Conservation (phyloP, 768 basidiomycete species). For the Lactarius sp. region DNA sequence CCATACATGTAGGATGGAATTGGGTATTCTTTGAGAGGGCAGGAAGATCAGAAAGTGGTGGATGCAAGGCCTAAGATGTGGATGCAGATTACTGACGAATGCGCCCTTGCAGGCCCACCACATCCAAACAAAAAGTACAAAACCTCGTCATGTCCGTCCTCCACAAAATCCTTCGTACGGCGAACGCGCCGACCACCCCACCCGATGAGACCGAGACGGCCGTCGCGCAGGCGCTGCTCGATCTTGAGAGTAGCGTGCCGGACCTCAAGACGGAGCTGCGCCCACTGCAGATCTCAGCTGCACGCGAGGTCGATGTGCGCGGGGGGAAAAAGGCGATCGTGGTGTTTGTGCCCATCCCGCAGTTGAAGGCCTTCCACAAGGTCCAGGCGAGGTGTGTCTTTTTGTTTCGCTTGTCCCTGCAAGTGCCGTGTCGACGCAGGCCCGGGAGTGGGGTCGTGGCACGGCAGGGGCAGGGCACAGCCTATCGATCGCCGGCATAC, state of each 20-base stretch:
- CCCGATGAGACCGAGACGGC: slow-evolving; percentile 89
- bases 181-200: slow-evolving; percentile 85
- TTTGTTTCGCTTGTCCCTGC: neutral
- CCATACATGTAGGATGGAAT: too few relatives aligned
- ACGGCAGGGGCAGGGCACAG: neutral
- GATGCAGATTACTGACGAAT: slow-evolving; percentile 10
- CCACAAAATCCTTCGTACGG: slow-evolving; percentile 91
- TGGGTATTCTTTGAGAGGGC: neutral
- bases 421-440: too few relatives aligned
- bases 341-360: slow-evolving; percentile 95
- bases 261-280: slow-evolving; percentile 98
- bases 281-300: slow-evolving; percentile 93
- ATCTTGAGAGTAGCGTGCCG: slow-evolving; percentile 97
- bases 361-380: slow-evolving; percentile 98
- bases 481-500: neutral
- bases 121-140: slow-evolving; percentile 2
- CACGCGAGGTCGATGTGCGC: slow-evolving; percentile 97
- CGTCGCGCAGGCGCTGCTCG: slow-evolving; percentile 93
- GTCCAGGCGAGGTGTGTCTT: slow-evolving; percentile 81
- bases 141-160: slow-evolving; percentile 56
- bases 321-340: slow-evolving; percentile 99
- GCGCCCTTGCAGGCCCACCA: slow-evolving; percentile 7
- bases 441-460: neutral
- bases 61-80: slow-evolving; percentile 5
- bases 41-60: slow-evolving; percentile 8